Conservation (phyloP, 768 basidiomycete genomes). For the Lactifluus subvellereus region DNA sequence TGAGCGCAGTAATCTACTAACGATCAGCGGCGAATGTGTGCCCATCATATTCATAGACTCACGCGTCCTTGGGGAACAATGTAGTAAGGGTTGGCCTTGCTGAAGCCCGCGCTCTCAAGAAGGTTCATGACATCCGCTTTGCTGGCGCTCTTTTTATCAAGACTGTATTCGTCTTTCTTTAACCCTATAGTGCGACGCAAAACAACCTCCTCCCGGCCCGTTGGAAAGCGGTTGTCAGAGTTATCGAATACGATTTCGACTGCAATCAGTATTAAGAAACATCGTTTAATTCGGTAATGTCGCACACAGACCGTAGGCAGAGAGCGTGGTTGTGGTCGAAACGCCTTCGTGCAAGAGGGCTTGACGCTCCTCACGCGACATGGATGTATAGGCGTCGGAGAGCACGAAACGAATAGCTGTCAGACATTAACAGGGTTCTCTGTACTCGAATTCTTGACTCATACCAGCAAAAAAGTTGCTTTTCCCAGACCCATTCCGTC, state of each 20-base stretch:
- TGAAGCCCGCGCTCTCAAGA: conserved; percentile 94
- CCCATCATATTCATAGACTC: conserved; percentile 30
- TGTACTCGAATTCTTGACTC: conserved; percentile 26
- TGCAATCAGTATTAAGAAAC: conserved; percentile 27
- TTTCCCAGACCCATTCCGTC: conserved; percentile 96
- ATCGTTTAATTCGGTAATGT: neutral
- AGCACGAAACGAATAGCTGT: conserved; percentile 94
- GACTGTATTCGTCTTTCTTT: conserved; percentile 98
- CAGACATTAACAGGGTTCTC: neutral
- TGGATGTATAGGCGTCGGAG: conserved; percentile 94
- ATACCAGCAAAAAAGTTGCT: conserved; percentile 96
- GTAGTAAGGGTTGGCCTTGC: conserved; percentile 97
- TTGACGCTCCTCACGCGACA: conserved; percentile 89
- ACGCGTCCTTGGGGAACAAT: conserved; percentile 98
- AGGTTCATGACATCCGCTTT: conserved; percentile 98
- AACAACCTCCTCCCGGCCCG: conserved; percentile 79
- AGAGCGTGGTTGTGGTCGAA: conserved; percentile 79
- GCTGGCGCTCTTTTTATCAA: conserved; percentile 91
- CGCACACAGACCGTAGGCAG: conserved; percentile 70
- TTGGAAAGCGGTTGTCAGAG: conserved; percentile 89
- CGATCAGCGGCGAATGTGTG: neutral
- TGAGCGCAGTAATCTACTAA: conserved; percentile 86
- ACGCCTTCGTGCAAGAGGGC: conserved; percentile 92
- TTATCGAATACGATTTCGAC: conserved; percentile 97
- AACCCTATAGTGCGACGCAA: conserved; percentile 91